phyloP scores from a whole-genome alignment of 768 basidiomycete genomes.

The Strobilomyces confusus region DNA sequence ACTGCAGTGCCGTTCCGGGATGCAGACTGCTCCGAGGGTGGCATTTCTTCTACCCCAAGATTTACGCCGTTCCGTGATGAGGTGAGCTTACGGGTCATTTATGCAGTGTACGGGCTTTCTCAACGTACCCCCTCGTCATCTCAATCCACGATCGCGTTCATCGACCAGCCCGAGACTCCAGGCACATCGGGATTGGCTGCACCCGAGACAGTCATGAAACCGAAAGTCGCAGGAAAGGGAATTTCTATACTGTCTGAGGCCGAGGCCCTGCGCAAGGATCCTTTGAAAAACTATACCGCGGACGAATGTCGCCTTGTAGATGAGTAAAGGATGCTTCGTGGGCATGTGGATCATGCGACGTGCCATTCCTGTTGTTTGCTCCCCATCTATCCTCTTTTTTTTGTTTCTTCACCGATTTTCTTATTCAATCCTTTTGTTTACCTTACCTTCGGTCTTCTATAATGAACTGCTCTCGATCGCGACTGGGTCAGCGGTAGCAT shows the following conservation, averaged over 20 bases:
- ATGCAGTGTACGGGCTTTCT: constrained; percentile 5
- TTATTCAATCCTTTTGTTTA: neutral
- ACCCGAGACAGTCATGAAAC: constrained; percentile 65
- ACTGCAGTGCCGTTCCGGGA: constrained; percentile 41
- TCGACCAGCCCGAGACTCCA: constrained; percentile 19
- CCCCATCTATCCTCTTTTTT: constrained; percentile 9
- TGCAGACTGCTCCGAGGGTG: constrained; percentile 19
- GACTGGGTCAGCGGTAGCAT: neutral
- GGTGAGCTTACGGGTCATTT: constrained; percentile 36
- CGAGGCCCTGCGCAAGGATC: constrained; percentile 74
- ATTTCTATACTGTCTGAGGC: constrained; percentile 55
- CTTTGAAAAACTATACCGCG: constrained; percentile 69
- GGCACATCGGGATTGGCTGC: constrained; percentile 29
- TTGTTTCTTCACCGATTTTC: neutral
- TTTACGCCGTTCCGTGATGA: constrained; percentile 77
- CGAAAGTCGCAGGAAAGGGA: constrained; percentile 46
- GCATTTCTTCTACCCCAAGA: constrained; percentile 45
- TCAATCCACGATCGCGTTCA: constrained; percentile 3
- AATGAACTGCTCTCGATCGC: constrained; percentile 1
- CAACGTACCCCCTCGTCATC: neutral
- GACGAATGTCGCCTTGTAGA: constrained; percentile 21
- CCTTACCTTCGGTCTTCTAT: neutral
- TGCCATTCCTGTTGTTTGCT: constrained; percentile 7
- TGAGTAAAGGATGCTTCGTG: constrained; percentile 16
- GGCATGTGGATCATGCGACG: neutral